phyloP scores from a whole-genome alignment of 2,329 filamentous ascomycete species.

The Beauveria caledonica region DNA sequence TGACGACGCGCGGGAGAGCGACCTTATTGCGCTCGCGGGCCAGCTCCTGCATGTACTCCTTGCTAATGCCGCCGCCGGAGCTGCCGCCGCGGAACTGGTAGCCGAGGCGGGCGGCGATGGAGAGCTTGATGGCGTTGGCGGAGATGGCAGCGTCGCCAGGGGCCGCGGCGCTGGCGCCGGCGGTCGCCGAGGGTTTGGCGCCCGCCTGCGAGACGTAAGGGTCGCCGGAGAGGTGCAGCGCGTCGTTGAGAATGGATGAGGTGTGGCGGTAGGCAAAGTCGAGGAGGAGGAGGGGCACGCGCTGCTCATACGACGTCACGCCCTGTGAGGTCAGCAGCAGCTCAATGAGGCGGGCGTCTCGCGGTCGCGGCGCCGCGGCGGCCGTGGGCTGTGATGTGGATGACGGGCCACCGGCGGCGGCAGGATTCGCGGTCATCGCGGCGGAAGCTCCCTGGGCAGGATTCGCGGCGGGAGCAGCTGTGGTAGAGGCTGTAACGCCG shows the following conservation, averaged over 20 bases:
- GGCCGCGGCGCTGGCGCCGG: conserved; percentile 40
- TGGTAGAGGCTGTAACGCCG: conserved; percentile 6
- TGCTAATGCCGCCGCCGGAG: conserved; percentile 48
- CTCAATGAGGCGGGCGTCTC: conserved; percentile 72
- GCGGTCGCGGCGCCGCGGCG: conserved; percentile 50
- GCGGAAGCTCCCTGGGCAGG: not conserved
- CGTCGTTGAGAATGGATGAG: conserved; percentile 61
- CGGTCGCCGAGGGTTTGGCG: conserved; percentile 39
- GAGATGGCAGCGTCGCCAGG: conserved; percentile 50
- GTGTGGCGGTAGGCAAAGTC: conserved; percentile 84
- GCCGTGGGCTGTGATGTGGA: conserved; percentile 24
- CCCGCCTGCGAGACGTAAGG: conserved; percentile 56
- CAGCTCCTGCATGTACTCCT: conserved; percentile 71
- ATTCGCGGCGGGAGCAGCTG: conserved; percentile 3
- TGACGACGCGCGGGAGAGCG: conserved; percentile 52
- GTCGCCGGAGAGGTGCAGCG: conserved; percentile 59
- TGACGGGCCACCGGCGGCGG: conserved; percentile 17
- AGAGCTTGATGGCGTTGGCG: conserved; percentile 61
- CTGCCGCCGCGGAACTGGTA: conserved; percentile 58
- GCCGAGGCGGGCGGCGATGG: conserved; percentile 58
- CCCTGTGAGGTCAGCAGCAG: conserved; percentile 71
- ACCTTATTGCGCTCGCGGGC: conserved; percentile 62
- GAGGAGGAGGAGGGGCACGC: conserved; percentile 73
- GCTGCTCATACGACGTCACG: conserved; percentile 71
- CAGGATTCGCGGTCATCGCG: not conserved